These are phyloP conservation scores for Petunia hybrid DNA, from an alignment of 305 asterid species.

Conservation along the genomic window DNA sequence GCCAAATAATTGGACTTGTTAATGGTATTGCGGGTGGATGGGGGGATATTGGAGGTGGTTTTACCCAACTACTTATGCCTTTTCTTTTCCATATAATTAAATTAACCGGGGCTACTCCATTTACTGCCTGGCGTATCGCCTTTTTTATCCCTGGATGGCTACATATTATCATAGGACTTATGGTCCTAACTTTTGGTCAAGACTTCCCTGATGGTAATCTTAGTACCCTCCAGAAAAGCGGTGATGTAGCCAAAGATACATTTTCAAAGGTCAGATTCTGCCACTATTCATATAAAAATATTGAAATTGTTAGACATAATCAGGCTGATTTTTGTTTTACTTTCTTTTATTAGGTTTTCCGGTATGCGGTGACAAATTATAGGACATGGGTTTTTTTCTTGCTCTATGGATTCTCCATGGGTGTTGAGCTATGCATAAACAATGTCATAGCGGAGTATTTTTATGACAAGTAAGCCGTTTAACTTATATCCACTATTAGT, in stretches of 20 bases:
- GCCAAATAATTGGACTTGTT: conserved; percentile 48
- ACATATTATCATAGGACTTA: conserved; percentile 47
- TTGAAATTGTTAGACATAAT: neutral
- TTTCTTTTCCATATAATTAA: conserved; percentile 44
- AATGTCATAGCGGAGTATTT: conserved; percentile 47
- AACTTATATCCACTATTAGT: too few relatives aligned
- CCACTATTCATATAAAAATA: neutral
- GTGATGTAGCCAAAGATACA: conserved; percentile 42
- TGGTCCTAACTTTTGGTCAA: conserved; percentile 50
- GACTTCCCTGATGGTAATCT: conserved; percentile 55
- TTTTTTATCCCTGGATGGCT: conserved; percentile 53
- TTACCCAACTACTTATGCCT: conserved; percentile 54
- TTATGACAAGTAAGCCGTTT: conserved; percentile 39
- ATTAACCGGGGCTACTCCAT: conserved; percentile 42
- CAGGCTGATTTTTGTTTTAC: neutral
- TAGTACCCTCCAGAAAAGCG: conserved; percentile 41
- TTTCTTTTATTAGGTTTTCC: conserved; percentile 33
- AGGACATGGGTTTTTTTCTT: conserved; percentile 56
- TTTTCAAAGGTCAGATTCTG: conserved; percentile 33
- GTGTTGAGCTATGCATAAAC: conserved; percentile 45
- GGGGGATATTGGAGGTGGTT: conserved; percentile 63
- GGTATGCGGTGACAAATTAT: conserved; percentile 48
- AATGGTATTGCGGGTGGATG: conserved; percentile 56
- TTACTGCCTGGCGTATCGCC: conserved; percentile 56
- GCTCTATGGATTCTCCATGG: conserved; percentile 53